A percentile compares a stretch with the other conserved stretches of the same genome.
Evolutionary conservation across 257 asterid species (phyloP).

Genomic region (Solanum tarapatanum): DNA sequence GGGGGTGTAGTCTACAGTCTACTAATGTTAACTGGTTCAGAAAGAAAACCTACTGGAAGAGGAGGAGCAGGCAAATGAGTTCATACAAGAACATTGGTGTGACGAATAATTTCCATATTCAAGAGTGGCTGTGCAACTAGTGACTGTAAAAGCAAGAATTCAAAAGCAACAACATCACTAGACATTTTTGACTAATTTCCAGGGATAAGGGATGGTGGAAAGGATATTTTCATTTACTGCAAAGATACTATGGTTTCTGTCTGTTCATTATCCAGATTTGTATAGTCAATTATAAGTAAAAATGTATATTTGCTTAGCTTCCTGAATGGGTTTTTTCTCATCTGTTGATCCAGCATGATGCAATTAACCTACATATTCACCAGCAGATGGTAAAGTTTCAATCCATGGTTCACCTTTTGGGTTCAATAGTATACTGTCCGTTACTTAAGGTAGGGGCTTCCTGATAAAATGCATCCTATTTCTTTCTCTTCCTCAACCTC

Average conservation of each 20-base stretch:
- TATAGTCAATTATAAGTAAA: not conserved
- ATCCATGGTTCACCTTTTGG: not conserved
- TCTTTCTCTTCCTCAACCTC: not conserved
- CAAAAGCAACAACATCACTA: not conserved
- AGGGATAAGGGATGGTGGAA: not conserved
- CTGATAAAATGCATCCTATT: not conserved
- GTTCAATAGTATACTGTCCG: not conserved
- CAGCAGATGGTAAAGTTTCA: not conserved
- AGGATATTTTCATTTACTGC: not conserved
- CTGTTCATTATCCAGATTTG: not conserved
- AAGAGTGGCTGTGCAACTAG: not conserved
- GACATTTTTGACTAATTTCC: not conserved
- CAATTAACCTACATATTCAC: not conserved
- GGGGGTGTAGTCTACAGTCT: not conserved
- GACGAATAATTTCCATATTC: not conserved
- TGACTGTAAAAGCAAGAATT: not conserved
- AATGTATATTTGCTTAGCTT: not conserved
- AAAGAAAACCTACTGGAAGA: not conserved
- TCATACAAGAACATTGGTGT: not conserved
- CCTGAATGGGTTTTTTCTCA: not conserved
- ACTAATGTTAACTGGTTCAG: not conserved
- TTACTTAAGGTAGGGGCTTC: not conserved
- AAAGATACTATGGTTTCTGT: not conserved
- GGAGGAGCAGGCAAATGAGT: not conserved
- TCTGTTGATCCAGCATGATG: not conserved